A percentile compares a stretch with the other conserved stretches of the same genome.
phyloP scores from a whole-genome alignment of 139 green algal species.

The Chlorella sp. region DNA sequence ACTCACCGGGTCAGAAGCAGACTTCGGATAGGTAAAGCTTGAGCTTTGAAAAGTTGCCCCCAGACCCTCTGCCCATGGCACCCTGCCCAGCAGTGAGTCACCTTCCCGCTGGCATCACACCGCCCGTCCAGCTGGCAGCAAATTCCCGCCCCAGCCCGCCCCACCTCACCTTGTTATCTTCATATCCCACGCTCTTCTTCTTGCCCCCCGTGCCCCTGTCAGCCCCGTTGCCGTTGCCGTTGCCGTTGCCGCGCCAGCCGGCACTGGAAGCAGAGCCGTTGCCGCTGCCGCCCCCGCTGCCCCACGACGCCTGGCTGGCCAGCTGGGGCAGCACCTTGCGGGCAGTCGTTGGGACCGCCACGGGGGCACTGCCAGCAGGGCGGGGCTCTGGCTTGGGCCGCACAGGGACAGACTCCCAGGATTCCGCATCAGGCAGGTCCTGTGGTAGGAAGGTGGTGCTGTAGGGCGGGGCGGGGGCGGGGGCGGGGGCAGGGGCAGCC shows the following conservation, averaged over 20 bases:
- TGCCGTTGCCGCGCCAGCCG: not conserved
- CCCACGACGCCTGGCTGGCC: not conserved
- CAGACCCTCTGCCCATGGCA: not conserved
- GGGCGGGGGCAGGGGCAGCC: not conserved
- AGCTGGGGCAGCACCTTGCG: not conserved
- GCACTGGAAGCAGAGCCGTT: not conserved
- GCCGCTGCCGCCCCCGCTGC: not conserved
- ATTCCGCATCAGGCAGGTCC: not conserved
- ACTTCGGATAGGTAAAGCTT: too few species aligned
- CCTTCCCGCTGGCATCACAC: not conserved
- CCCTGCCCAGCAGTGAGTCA: not conserved
- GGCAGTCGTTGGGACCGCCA: not conserved
- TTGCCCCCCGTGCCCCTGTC: not conserved
- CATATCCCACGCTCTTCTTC: slow-evolving; percentile 21
- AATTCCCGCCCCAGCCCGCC: not conserved
- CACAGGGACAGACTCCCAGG: not conserved
- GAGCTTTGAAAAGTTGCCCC: not conserved
- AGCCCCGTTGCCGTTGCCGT: not conserved
- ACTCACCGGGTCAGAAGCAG: too few species aligned
- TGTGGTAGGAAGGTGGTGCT: not conserved
- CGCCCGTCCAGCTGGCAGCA: too few species aligned
- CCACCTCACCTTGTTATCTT: slow-evolving; percentile 18
- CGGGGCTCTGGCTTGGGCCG: not conserved
- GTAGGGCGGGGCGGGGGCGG: too few species aligned
- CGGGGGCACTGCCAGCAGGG: not conserved